Evolutionary conservation across 305 asterid species (phyloP).

Genomic region (Rubia peregrina): DNA sequence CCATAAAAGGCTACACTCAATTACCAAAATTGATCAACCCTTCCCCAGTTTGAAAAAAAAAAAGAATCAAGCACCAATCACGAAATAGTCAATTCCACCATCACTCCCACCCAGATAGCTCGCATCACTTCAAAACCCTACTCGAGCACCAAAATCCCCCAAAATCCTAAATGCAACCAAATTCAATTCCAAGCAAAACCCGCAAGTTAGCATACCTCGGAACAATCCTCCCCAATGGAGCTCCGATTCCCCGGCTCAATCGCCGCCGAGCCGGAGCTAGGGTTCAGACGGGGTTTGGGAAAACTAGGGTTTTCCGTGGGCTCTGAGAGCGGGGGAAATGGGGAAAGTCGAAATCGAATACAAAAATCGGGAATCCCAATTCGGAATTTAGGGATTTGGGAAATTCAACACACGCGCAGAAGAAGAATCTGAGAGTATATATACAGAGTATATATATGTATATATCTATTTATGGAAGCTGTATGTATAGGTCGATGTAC

Average conservation of each 20-base stretch:
- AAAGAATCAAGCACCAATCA: conserved; percentile 7
- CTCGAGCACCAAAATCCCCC: not conserved
- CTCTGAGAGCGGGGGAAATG: conserved; percentile 10
- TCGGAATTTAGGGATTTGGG: conserved; percentile 44
- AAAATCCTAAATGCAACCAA: conserved; percentile 8
- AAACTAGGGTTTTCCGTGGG: conserved; percentile 58
- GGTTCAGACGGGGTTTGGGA: conserved; percentile 27
- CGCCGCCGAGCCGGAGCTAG: conserved; percentile 18
- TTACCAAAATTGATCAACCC: not conserved
- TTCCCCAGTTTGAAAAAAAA: not conserved
- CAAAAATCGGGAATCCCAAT: conserved; percentile 22
- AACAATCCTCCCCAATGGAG: conserved; percentile 21
- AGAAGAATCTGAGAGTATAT: conserved; percentile 22
- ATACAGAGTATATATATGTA: conserved; percentile 17
- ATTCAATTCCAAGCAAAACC: not conserved
- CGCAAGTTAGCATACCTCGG: conserved; percentile 27
- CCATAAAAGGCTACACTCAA: not conserved
- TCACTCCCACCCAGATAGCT: conserved; percentile 2
- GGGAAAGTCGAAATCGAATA: conserved; percentile 19
- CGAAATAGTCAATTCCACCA: not conserved
- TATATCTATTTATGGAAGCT: conserved; percentile 21
- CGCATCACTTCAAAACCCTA: conserved; percentile 1
- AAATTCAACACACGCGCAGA: not conserved
- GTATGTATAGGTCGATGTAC: conserved; percentile 34
- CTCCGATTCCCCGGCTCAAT: conserved; percentile 22